phyloP scores from a whole-genome alignment of 495 filamentous ascomycete genomes.

The Chaetomium fimeti region DNA sequence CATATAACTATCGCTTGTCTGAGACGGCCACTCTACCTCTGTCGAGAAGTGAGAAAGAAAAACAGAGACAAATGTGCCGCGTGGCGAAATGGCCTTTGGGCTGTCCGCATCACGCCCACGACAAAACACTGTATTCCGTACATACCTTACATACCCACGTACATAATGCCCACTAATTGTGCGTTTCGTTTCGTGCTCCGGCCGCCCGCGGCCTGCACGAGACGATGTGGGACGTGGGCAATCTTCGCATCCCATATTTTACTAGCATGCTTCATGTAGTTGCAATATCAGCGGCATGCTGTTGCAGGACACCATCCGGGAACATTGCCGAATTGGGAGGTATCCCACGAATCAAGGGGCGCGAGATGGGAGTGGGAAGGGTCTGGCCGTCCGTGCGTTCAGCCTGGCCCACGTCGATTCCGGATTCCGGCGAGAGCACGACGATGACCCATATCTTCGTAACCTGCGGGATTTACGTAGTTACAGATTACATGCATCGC shows the following conservation, averaged over 20 bases:
- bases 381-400: not conserved
- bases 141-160: too few relatives aligned
- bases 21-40: not conserved
- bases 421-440: slow-evolving; percentile 1
- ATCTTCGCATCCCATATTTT: slow-evolving; percentile 1
- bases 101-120: not conserved
- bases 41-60: not conserved
- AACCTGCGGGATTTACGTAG: slow-evolving; percentile 2
- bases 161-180: not conserved
- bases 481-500: too few relatives aligned
- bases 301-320: slow-evolving; percentile 15
- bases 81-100: not conserved
- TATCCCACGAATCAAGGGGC: slow-evolving; percentile 15
- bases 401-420: not conserved
- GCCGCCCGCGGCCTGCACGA: not conserved
- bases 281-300: slow-evolving; percentile 14
- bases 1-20: not conserved
- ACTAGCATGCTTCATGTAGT: not conserved
- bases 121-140: too few relatives aligned
- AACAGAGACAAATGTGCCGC: not conserved
- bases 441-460: not conserved
- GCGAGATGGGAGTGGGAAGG: not conserved
- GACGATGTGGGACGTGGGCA: not conserved
- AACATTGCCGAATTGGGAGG: slow-evolving; percentile 17
- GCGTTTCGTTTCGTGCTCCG: not conserved